These are phyloP conservation scores for Lactarius trivialis DNA, from an alignment of 768 basidiomycete genomes.

Conservation along the genomic window DNA sequence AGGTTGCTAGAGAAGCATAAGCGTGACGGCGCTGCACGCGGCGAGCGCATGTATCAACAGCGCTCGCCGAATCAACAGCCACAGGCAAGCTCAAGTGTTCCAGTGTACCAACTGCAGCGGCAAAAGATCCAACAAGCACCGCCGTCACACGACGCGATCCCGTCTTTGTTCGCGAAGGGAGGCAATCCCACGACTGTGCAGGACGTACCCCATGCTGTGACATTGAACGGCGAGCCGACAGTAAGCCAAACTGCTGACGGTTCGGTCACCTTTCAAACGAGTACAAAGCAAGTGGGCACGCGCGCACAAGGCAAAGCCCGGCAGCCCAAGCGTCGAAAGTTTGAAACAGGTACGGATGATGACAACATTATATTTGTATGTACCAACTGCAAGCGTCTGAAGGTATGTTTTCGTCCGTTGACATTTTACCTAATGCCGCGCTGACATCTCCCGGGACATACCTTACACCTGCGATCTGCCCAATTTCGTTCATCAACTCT, in stretches of 20 bases:
- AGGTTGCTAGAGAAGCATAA: constrained; percentile 52
- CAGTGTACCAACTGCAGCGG: constrained; percentile 2
- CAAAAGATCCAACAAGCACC: background rate
- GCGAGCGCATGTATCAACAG: constrained; percentile 11
- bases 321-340: too few species aligned
- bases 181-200: too few species aligned
- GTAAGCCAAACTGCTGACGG: too few species aligned
- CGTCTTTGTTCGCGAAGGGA: too few species aligned
- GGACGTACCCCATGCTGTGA: too few species aligned
- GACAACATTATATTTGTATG: too few species aligned
- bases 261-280: too few species aligned
- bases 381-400: constrained; percentile 84
- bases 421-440: background rate
- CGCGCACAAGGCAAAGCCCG: too few species aligned
- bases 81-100: background rate
- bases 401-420: constrained; percentile 44
- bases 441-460: constrained; percentile 7
- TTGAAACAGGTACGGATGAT: too few species aligned
- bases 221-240: too few species aligned
- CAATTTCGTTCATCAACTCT: background rate
- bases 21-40: constrained; percentile 23
- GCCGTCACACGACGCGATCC: too few species aligned
- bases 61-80: constrained; percentile 17
- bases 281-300: too few species aligned
- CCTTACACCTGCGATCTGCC: background rate